Base-by-base conservation (phyloP, 2,329 filamentous ascomycete species). In the Lithohypha guttulata region DNA sequence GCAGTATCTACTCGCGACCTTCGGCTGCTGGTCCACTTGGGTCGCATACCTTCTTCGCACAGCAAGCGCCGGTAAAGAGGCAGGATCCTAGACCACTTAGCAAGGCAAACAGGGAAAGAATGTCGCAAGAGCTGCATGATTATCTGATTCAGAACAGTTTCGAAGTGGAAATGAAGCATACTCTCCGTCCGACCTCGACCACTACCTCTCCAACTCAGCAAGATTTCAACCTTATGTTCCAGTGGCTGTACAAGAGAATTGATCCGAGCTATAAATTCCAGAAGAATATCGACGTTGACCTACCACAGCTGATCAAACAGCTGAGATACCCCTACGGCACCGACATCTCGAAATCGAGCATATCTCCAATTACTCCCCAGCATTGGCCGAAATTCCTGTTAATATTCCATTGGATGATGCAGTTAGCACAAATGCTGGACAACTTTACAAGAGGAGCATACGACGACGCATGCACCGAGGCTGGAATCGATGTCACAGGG, bases 321-420 rank as follows among this genome's bases (percentile, higher is more conserved):
- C 66, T 98, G 54, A 77, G 89, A 39, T 98, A 98, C 56, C 91
- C 91, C 0, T 98, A 86, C 56, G 86, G 94, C 54, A 84, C 86
- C 60, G 87, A 80, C 54, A 96, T 98, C 53, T 94, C 86, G 39
- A 98, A 96, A 61, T 94, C 85, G 37, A 86, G 94, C 56, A 85
- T 98, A 42, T 78, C 85, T 0, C 91, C 93, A 2, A 91, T 96
- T 0, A 91, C 91, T 49, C 89, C 87, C 2, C 86, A 94, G 61
- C 96, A 96, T 57, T 98, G 91, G 91, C 82, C 82, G 46, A 91
- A 85, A 0, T 96, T 98, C 54, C 68, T 98, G 9, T 91, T 87
- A 0, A 68, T 98, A 58, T 69, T 98, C 35, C 87, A 98, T 63
- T 98, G 91, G 91, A 89, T 98, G 78, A 94, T 98, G 89, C 87